A percentile compares a stretch with the other conserved stretches of the same genome.
These are phyloP conservation scores for Daldinia concentrica DNA, from an alignment of 495 filamentous ascomycete genomes.

Conservation along the genomic window DNA sequence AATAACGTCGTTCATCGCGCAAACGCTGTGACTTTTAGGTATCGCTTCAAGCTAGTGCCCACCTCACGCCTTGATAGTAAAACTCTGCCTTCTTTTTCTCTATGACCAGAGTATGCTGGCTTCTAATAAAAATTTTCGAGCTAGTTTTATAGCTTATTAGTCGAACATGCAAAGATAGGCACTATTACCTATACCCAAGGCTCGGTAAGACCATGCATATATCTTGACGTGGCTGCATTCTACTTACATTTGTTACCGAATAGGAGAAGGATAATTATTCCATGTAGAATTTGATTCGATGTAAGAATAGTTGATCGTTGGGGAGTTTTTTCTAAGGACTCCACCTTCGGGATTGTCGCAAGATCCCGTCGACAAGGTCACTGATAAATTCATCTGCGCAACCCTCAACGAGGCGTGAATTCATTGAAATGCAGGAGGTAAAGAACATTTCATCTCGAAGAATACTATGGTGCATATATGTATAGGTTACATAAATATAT, in stretches of 20 bases:
- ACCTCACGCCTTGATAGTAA: not conserved
- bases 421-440: not conserved
- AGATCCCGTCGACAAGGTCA: conserved; percentile 12
- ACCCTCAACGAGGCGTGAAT: not conserved
- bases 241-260: conserved; percentile 16
- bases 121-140: not conserved
- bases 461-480: not conserved
- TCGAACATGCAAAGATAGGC: not conserved
- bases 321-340: conserved; percentile 25
- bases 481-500: not conserved
- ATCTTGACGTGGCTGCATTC: conserved; percentile 8
- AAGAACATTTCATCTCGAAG: not conserved
- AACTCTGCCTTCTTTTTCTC: not conserved
- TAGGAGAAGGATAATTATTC: conserved; percentile 7
- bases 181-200: conserved; percentile 2
- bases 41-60: not conserved
- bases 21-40: not conserved
- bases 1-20: not conserved
- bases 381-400: conserved; percentile 1
- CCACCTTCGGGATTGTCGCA: conserved; percentile 35
- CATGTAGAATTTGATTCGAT: conserved; percentile 20
- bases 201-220: not conserved
- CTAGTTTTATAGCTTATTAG: not conserved
- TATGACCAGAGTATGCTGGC: not conserved
- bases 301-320: conserved; percentile 19